Evolutionary conservation across 306 rosid species (phyloP), one percentile per base, ranked within the genome.

Genomic region (Begonia loranthoides): DNA sequence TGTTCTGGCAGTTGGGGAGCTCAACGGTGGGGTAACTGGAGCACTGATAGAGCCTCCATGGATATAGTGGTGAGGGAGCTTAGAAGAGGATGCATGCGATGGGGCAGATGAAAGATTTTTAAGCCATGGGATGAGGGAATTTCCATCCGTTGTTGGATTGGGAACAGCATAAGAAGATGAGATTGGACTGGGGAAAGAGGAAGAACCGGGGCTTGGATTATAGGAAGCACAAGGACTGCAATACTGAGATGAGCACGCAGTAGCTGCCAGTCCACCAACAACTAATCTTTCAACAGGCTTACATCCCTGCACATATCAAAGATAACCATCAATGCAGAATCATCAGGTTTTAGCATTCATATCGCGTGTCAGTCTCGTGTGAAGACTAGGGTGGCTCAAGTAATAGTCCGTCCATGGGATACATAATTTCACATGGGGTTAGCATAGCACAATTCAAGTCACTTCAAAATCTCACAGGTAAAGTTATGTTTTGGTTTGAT

Each of bases 71-170:
- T 78, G 58, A 56, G 68, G 67, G 49, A 80, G 74, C 61, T 63
- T 61, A 63, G 66, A 67, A 46, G 80, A 70, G 22, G 72, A 59
- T 47, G 76, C 71, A 14, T 78, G 69, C 10, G 83, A 73, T 38
- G 80, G 63, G 36, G 75, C 60, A 4, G 83, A 73, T 1, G 84
- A 66, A 54, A 78, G 84, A 52, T 72, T 78, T 49, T 73, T 78
- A 47, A 78, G 72, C 84, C 84, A 78, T 15, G 84, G 84, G 49
- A 78, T 78, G 60, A 78, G 84, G 11, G 84, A 78, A 61, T 78
- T 74, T 9, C 80, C 70, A 54, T 78, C 84, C 10, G 77, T 60
- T 51, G 51, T 73, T 13, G 54, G 70, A 28, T 70, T 73, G 51
- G 54, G 62, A 28, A 57, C 69, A 5, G 76, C 39, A 63, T 70